Evolutionary conservation across 148 eudicot genomes (phyloP), one percentile per base, ranked within the genome.

Genomic region (Rhododendron ferrugineum): DNA sequence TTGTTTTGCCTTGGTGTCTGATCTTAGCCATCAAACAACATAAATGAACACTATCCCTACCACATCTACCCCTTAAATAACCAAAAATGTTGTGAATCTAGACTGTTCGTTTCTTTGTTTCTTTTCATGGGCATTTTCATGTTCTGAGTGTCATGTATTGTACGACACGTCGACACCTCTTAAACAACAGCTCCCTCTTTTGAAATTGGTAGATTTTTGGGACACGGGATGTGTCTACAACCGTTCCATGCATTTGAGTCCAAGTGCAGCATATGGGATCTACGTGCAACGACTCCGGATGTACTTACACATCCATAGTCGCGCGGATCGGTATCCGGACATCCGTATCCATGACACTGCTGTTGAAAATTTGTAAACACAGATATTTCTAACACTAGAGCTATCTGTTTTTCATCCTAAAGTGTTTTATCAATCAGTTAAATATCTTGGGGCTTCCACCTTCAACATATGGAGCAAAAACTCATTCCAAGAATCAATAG

Each of bases 381-480:
- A n/a, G 4, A 64, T 23, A 60, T 64, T 64, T n/a, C 70, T 10
- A 64, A 22, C 0, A 20, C 10, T 6, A 22, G 66, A 5, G 66
- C 66, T 22, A 60, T 60, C 26, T 6, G 6, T 76, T 20, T 40
- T 22, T 11, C 36, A 68, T 68, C 36, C 76, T 11, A 32, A 32
- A 32, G 18, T 5, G 7, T 72, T 32, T 28, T 6, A 72, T 32
- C 40, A 72, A 20, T 42, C 80, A 34, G 0, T 2, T 86, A 0
- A 47, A n/a, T n/a, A n/a, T 28, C 6, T 37, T 66, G 15, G 44
- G 1, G 56, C 88, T 86, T 84, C 89, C 83, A 81, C 84, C 50
- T 75, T 85, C 79, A 89, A 20, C 78, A 91, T 54, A 78, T 91
- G 89, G 62, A 91, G 88, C 88, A 91, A 82, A 86, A 91, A 87